These are phyloP conservation scores for Fusarium floridanum DNA, from an alignment of 2,329 filamentous ascomycete genomes.

Conservation along the genomic window DNA sequence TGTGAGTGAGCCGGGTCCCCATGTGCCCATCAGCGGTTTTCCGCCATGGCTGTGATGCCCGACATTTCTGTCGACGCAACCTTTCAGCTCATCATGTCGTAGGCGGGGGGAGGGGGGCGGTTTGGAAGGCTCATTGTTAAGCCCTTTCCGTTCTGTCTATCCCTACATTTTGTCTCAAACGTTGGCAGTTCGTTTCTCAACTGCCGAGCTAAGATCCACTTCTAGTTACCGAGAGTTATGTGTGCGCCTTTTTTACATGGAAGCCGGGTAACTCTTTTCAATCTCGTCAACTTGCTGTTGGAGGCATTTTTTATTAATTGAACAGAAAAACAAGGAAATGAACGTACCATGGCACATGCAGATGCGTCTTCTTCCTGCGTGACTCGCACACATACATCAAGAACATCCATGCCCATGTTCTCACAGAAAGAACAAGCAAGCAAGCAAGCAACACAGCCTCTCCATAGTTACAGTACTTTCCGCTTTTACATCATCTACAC, in stretches of 20 bases:
- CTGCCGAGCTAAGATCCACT: constrained; percentile 33
- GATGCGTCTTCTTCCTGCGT: constrained; percentile 6
- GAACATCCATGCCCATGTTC: neutral
- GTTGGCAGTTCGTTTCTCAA: constrained; percentile 11
- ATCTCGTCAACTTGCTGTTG: neutral
- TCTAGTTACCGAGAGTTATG: constrained; percentile 7
- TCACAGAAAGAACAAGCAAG: neutral
- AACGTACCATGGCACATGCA: neutral
- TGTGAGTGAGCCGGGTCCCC: neutral
- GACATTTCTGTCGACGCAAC: neutral
- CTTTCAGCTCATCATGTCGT: neutral
- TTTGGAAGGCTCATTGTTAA: neutral
- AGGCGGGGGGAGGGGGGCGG: neutral
- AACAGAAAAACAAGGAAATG: neutral
- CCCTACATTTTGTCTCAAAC: neutral
- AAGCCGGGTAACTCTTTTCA: neutral
- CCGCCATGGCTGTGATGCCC: neutral
- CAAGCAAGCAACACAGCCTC: neutral
- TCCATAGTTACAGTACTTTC: neutral
- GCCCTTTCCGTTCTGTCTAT: neutral
- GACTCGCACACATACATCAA: constrained; percentile 28
- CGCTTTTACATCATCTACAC: neutral
- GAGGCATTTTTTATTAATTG: neutral
- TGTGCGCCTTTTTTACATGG: neutral
- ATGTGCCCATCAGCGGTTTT: neutral